phyloP scores from a whole-genome alignment of 139 green algal species.

The Tetraselmis chui region DNA sequence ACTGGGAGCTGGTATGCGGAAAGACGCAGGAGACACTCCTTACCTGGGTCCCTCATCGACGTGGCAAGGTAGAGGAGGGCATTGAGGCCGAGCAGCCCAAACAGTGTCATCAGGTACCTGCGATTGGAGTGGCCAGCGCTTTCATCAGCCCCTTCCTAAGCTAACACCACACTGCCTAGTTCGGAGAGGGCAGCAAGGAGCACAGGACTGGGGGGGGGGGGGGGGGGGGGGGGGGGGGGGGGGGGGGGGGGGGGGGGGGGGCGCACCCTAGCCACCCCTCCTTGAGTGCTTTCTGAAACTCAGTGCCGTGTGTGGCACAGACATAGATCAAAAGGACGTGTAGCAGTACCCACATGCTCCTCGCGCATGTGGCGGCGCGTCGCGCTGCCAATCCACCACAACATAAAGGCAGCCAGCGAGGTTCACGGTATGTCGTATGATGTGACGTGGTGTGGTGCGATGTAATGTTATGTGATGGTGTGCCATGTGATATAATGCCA shows the following conservation, averaged over 20 bases:
- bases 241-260: too few relatives aligned
- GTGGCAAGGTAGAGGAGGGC: neutral
- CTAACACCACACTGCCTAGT: too few relatives aligned
- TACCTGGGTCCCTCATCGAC: neutral
- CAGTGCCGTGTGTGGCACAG: neutral
- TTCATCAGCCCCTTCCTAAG: too few relatives aligned
- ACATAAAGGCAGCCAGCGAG: too few relatives aligned
- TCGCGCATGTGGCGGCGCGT: neutral
- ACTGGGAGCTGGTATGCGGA: too few relatives aligned
- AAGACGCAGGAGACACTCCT: too few relatives aligned
- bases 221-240: too few relatives aligned
- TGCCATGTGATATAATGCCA: too few relatives aligned
- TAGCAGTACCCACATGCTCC: neutral
- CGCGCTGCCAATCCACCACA: neutral
- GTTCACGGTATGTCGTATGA: too few relatives aligned
- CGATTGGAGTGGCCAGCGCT: neutral
- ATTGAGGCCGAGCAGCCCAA: neutral
- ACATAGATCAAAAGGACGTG: neutral
- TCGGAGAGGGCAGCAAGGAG: too few relatives aligned
- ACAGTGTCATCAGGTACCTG: neutral
- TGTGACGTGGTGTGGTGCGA: too few relatives aligned
- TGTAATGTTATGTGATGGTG: too few relatives aligned
- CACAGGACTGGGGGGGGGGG: neutral
- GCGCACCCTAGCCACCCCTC: neutral
- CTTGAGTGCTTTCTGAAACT: neutral